Conservation (phyloP, 1,139 yeast genomes). For the Saccharomyces pastorianus region DNA sequence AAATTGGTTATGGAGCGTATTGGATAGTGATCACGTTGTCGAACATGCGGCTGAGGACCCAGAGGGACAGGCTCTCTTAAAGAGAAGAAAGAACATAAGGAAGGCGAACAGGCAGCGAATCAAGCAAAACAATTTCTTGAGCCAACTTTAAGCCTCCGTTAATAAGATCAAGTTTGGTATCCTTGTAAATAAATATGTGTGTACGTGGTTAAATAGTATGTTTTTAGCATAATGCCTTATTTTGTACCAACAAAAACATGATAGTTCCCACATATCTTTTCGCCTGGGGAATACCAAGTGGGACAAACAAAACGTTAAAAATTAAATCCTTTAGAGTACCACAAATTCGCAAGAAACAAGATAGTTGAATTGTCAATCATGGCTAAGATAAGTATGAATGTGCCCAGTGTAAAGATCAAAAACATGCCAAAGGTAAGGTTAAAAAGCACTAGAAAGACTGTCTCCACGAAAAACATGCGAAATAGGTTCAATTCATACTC, state of each 20-base stretch:
- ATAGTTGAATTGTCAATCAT: background rate
- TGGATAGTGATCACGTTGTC: conserved; percentile 38
- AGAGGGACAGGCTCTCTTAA: conserved; percentile 52
- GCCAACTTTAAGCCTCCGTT: conserved; percentile 14
- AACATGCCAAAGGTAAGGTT: background rate
- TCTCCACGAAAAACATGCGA: background rate
- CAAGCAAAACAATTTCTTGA: conserved; percentile 69
- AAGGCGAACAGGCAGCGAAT: conserved; percentile 60
- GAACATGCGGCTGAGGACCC: conserved; percentile 31
- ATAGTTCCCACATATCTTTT: background rate
- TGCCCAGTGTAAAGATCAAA: background rate
- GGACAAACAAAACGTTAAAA: background rate
- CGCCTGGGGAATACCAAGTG: background rate
- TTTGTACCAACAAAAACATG: background rate
- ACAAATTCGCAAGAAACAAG: background rate
- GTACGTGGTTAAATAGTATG: background rate
- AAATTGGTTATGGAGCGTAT: conserved; percentile 87
- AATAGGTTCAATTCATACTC: background rate
- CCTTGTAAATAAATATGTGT: conserved; percentile 8
- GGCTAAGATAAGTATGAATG: background rate
- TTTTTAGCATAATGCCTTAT: background rate
- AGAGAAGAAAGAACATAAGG: conserved; percentile 63
- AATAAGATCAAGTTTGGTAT: background rate
- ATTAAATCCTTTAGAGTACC: background rate
- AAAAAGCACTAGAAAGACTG: background rate